Evolutionary conservation across 768 basidiomycete species (phyloP).

Genomic region (Hygrophorus russula): DNA sequence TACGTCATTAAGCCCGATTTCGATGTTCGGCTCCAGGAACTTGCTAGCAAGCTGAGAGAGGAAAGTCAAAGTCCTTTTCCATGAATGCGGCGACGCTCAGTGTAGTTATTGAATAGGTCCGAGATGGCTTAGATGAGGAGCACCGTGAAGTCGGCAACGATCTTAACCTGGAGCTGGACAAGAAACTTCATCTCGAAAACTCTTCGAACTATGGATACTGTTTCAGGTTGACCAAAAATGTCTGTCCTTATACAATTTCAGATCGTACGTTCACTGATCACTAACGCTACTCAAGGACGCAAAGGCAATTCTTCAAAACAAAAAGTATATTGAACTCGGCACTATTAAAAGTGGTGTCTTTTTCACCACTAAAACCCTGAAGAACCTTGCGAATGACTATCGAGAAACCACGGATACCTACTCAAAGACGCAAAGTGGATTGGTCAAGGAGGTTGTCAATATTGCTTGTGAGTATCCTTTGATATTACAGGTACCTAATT

Average conservation of each 20-base stretch:
- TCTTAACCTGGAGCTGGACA: constrained; percentile 76
- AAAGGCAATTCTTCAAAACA: constrained; percentile 48
- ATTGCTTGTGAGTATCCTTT: constrained; percentile 63
- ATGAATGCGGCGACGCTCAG: background rate
- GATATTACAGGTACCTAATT: background rate
- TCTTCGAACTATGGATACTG: constrained; percentile 84
- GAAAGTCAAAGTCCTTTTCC: constrained; percentile 17
- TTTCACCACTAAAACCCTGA: constrained; percentile 75
- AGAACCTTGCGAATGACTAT: constrained; percentile 61
- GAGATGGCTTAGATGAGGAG: constrained; percentile 77
- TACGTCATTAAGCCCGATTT: constrained; percentile 91
- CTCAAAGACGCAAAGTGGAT: constrained; percentile 57
- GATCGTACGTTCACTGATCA: background rate
- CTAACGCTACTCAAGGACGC: constrained; percentile 50
- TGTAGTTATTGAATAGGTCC: constrained; percentile 25
- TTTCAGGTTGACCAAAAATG: constrained; percentile 86
- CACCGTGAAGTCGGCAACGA: constrained; percentile 60
- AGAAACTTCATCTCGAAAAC: constrained; percentile 94
- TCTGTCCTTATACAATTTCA: constrained; percentile 31
- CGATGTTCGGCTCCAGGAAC: constrained; percentile 58
- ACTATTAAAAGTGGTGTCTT: constrained; percentile 80
- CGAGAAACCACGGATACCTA: constrained; percentile 60
- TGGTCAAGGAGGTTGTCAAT: constrained; percentile 87
- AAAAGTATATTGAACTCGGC: constrained; percentile 72
- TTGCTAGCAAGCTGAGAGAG: constrained; percentile 56